Conservation (phyloP, 257 asterid species). For the Solanum pinnatisectum region DNA sequence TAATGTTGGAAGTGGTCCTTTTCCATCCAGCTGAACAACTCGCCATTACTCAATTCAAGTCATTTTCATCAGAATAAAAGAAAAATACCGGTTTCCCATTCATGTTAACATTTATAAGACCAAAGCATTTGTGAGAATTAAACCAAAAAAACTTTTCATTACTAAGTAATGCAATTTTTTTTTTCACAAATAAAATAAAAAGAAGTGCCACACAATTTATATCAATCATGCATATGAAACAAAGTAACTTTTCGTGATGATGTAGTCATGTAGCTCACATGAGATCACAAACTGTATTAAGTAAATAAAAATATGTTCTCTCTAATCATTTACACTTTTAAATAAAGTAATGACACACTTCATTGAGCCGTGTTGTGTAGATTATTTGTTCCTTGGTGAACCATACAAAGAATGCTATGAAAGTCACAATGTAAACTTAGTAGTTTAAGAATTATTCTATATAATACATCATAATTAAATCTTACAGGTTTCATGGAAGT, state of each 20-base stretch:
- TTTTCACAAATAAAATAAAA: background rate
- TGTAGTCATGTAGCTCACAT: background rate
- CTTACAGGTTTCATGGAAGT: background rate
- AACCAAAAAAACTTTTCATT: background rate
- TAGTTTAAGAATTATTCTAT: background rate
- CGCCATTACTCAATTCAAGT: slow-evolving; percentile 4
- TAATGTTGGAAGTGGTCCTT: background rate
- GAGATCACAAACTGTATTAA: background rate
- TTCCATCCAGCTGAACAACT: background rate
- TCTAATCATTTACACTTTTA: background rate
- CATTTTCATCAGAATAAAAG: background rate
- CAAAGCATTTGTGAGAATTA: background rate
- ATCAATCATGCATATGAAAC: background rate
- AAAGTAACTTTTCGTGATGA: background rate
- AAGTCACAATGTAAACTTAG: no score
- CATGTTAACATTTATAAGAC: background rate
- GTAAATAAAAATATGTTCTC: background rate
- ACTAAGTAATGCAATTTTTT: background rate
- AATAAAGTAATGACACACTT: background rate
- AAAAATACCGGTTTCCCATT: background rate
- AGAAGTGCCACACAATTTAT: no score
- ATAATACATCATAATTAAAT: background rate
- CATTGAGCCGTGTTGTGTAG: background rate
- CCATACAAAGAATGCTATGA: background rate
- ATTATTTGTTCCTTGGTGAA: background rate